Conservation (phyloP, 2,329 filamentous ascomycete genomes). For the Fusarium floridanum region DNA sequence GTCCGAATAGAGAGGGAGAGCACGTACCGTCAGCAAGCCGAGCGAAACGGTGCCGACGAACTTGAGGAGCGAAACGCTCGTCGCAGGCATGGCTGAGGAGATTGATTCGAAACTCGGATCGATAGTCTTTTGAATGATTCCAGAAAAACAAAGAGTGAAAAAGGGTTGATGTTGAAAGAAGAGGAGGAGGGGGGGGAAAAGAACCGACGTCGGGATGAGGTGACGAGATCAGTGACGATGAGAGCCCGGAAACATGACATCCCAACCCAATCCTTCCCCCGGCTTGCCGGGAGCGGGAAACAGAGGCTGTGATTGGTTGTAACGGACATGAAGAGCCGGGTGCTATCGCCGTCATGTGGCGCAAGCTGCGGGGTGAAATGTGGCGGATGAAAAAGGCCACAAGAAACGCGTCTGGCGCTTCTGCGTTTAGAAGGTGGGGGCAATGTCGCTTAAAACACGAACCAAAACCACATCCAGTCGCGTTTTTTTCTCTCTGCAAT, state of each 20-base stretch:
- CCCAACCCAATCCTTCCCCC: not conserved
- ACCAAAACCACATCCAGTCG: constrained; percentile 34
- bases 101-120: not conserved
- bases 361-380: not conserved
- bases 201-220: constrained; percentile 21
- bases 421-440: constrained; percentile 21
- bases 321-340: constrained; percentile 6
- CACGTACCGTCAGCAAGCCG: constrained; percentile 85
- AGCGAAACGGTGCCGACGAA: constrained; percentile 93
- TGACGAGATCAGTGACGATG: constrained; percentile 33
- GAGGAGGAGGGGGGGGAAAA: constrained; percentile 2
- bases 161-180: constrained; percentile 2
- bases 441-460: constrained; percentile 33
- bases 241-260: not conserved
- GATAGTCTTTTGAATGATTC: not conserved
- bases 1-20: not conserved
- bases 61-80: constrained; percentile 83
- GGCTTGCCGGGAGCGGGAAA: constrained; percentile 17
- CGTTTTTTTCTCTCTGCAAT: constrained; percentile 32
- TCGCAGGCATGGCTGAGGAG: constrained; percentile 69
- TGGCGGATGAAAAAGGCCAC: not conserved
- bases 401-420: constrained; percentile 25
- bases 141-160: not conserved
- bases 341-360: constrained; percentile 16
- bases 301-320: constrained; percentile 23